Conservation (phyloP, 2,329 filamentous ascomycete genomes). For the Diaporthe velutina region DNA sequence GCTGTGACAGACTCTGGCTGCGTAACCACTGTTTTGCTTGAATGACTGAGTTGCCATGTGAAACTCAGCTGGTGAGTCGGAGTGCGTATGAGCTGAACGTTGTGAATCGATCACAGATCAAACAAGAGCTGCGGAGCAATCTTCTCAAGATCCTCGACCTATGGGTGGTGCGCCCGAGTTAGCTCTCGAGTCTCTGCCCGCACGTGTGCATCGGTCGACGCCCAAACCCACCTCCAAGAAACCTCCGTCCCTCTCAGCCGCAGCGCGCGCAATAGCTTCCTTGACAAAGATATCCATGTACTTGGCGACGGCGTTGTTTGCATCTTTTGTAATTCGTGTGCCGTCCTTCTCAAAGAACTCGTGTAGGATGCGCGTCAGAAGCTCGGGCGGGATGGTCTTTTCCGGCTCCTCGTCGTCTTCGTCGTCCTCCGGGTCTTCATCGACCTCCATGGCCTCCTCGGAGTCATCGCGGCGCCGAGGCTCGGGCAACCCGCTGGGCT, state of each 20-base stretch:
- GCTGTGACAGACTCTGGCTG: not conserved
- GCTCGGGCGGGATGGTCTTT: constrained; percentile 75
- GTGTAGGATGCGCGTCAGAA: constrained; percentile 83
- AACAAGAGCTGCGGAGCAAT: constrained; percentile 86
- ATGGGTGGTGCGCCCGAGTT: constrained; percentile 32
- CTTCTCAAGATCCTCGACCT: constrained; percentile 92
- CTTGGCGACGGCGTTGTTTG: constrained; percentile 81
- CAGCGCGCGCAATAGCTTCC: constrained; percentile 86
- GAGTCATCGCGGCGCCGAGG: constrained; percentile 43
- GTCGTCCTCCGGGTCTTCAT: constrained; percentile 43
- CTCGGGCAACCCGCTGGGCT: constrained; percentile 35
- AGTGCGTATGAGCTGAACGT: not conserved
- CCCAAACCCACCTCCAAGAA: constrained; percentile 77
- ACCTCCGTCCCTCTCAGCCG: constrained; percentile 76
- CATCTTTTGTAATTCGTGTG: constrained; percentile 82
- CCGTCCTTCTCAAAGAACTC: constrained; percentile 81
- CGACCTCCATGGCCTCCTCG: constrained; percentile 48
- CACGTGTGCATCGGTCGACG: not conserved
- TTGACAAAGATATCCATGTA: constrained; percentile 94
- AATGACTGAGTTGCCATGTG: too few species aligned
- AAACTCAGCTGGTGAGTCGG: not conserved
- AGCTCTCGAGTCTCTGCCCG: constrained; percentile 34
- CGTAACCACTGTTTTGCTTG: not conserved
- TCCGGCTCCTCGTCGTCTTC: constrained; percentile 46
- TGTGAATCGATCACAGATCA: constrained; percentile 76